A percentile compares a stretch with the other conserved stretches of the same genome.
These are phyloP conservation scores for Fragaria iinumae DNA, from an alignment of 306 rosid species.

Conservation along the genomic window DNA sequence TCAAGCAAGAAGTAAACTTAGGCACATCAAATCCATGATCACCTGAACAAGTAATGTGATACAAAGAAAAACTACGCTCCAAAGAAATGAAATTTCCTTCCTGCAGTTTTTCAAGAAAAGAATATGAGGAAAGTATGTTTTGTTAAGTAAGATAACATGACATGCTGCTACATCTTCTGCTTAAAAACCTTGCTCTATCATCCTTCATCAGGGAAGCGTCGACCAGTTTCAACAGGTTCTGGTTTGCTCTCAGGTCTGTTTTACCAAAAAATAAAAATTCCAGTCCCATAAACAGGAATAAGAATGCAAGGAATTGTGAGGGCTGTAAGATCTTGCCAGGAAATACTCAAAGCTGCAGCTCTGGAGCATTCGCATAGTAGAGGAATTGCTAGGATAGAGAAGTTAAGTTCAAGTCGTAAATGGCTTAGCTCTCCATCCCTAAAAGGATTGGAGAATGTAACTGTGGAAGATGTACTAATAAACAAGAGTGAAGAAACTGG, in stretches of 20 bases:
- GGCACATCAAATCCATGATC: background rate
- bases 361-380: conserved; percentile 38
- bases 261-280: background rate
- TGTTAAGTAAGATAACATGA: conserved; percentile 13
- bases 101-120: conserved; percentile 50
- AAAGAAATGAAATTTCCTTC: conserved; percentile 30
- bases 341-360: conserved; percentile 41
- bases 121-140: conserved; percentile 23
- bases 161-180: conserved; percentile 17
- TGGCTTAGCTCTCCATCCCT: conserved; percentile 34
- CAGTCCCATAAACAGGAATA: conserved; percentile 23
- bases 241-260: conserved; percentile 18
- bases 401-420: conserved; percentile 35
- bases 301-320: conserved; percentile 58
- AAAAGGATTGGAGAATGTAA: conserved; percentile 81
- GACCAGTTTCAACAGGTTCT: conserved; percentile 7
- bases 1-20: background rate
- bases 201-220: conserved; percentile 1
- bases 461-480: conserved; percentile 67
- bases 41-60: conserved; percentile 7
- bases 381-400: conserved; percentile 37
- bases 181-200: background rate
- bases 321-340: conserved; percentile 37
- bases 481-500: conserved; percentile 59
- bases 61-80: conserved; percentile 6